Conservation (phyloP, 2,329 filamentous ascomycete genomes). For the Diaporthe ilicicola region DNA sequence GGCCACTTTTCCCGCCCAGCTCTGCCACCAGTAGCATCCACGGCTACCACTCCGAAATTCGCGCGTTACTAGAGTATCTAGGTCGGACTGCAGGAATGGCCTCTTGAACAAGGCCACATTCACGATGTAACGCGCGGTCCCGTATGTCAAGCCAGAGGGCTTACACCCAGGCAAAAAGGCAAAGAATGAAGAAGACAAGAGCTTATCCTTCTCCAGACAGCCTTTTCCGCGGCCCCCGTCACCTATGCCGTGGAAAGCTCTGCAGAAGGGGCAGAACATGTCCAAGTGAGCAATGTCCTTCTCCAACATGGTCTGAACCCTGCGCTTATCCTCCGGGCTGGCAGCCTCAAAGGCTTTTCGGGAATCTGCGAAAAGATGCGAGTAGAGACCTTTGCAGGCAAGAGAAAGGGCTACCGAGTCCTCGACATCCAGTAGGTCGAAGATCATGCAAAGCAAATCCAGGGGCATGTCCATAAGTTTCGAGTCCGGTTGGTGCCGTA, state of each 20-base stretch:
- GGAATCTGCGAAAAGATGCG: not conserved
- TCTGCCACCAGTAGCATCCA: not conserved
- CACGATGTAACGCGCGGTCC: not conserved
- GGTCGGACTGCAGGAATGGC: no score
- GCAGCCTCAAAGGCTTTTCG: not conserved
- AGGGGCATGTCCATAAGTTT: not conserved
- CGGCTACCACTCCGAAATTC: no score
- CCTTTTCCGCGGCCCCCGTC: fast-evolving
- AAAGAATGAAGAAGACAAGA: not conserved
- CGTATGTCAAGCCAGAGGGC: not conserved
- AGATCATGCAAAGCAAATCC: not conserved
- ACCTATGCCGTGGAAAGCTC: not conserved
- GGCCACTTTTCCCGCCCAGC: not conserved
- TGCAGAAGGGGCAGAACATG: not conserved
- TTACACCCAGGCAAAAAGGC: not conserved
- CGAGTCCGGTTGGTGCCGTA: not conserved
- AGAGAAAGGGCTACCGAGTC: not conserved
- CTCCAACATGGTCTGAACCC: not conserved
- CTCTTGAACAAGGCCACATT: not conserved
- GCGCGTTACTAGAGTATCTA: no score
- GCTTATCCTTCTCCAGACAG: not conserved
- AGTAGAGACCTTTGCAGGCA: not conserved
- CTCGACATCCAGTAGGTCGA: not conserved
- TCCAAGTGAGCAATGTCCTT: not conserved
- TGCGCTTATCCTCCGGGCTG: not conserved